phyloP scores from a whole-genome alignment of 805 yeast species.

The Diddensiella santjacobensis region DNA sequence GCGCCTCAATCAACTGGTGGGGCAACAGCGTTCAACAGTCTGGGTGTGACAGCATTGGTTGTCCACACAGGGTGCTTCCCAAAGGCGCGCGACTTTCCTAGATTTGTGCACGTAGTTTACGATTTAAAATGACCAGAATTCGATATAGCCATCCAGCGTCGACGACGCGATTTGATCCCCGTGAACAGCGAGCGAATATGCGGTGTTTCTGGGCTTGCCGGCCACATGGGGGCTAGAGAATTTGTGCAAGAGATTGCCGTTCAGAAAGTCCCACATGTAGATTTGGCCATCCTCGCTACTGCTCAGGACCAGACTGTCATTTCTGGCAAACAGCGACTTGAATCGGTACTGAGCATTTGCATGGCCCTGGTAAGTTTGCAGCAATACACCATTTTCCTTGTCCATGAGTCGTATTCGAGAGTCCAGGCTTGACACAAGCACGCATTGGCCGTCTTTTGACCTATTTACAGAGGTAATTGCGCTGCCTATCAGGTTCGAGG shows the following conservation, averaged over 20 bases:
- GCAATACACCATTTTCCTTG: conserved; percentile 22
- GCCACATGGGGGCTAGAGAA: conserved; percentile 1
- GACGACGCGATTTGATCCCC: conserved; percentile 10
- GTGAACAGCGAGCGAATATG: conserved; percentile 15
- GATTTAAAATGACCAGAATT: conserved; percentile 12
- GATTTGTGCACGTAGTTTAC: no score
- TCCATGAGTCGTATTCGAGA: conserved; percentile 27
- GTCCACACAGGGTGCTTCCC: not conserved
- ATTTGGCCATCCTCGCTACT: conserved; percentile 32
- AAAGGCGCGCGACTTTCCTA: not conserved
- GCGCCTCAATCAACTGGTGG: conserved; percentile 49
- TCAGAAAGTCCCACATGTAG: conserved; percentile 27
- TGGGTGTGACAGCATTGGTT: conserved; percentile 2
- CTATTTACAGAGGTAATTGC: conserved; percentile 28
- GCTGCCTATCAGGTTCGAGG: conserved; percentile 25
- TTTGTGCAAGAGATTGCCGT: conserved; percentile 18
- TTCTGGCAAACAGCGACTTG: conserved; percentile 24
- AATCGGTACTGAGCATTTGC: conserved; percentile 24
- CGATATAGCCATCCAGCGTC: conserved; percentile 15
- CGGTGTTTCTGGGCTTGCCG: conserved; percentile 1
- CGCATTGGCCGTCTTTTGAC: conserved; percentile 13
- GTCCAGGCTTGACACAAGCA: conserved; percentile 30
- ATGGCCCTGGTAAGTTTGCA: conserved; percentile 29
- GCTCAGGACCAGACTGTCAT: conserved; percentile 23
- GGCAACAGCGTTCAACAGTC: conserved; percentile 42